Evolutionary conservation across 208 protist genomes (phyloP).

Genomic region (Hexamita inflata): DNA sequence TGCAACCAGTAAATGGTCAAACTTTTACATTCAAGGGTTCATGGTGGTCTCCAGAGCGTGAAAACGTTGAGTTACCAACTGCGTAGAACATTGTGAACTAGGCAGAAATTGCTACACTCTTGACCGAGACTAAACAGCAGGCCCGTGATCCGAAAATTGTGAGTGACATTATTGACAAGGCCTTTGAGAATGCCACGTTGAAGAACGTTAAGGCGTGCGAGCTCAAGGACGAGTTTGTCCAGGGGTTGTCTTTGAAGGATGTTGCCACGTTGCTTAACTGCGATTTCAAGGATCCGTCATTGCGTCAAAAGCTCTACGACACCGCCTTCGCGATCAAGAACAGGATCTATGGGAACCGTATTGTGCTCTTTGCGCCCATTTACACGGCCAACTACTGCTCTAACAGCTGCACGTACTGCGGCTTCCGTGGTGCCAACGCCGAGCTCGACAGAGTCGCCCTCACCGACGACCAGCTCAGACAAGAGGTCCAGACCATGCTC

Average conservation of each 20-base stretch:
- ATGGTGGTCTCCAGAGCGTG: background rate
- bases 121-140: background rate
- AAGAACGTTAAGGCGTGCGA: background rate
- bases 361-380: constrained; percentile 52
- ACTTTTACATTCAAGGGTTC: background rate
- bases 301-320: background rate
- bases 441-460: constrained; percentile 30
- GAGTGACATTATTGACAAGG: background rate
- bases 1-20: background rate
- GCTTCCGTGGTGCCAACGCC: constrained; percentile 41
- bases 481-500: constrained; percentile 42
- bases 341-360: constrained; percentile 49
- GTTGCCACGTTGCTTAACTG: constrained; percentile 9
- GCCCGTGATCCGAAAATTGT: background rate
- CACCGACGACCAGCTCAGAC: constrained; percentile 41
- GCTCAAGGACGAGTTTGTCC: constrained; percentile 25
- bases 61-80: background rate
- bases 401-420: constrained; percentile 48
- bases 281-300: background rate
- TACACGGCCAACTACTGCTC: constrained; percentile 51
- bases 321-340: constrained; percentile 24
- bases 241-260: background rate
- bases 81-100: background rate
- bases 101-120: background rate
- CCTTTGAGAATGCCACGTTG: background rate